Conservation (phyloP, 116 monocot species). For the Papilionanthe hybrid region DNA sequence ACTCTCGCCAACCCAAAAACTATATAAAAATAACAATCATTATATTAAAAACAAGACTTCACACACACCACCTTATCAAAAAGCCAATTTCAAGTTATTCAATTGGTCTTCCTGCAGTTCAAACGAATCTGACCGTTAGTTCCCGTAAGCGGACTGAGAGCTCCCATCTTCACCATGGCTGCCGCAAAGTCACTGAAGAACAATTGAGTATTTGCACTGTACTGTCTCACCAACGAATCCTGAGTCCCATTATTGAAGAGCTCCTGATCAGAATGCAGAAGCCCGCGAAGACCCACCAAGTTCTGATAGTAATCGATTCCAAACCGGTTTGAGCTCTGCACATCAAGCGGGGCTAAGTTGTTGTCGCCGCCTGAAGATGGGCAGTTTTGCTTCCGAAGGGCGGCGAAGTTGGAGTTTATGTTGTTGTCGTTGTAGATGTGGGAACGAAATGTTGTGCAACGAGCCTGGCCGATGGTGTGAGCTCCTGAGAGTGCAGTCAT, state of each 20-base stretch:
- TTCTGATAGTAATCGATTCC: conserved; percentile 56
- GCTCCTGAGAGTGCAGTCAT: conserved; percentile 35
- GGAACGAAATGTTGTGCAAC: conserved; percentile 33
- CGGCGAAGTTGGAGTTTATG: conserved; percentile 48
- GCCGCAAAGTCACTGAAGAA: conserved; percentile 51
- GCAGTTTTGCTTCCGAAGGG: conserved; percentile 34
- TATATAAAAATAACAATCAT: no score
- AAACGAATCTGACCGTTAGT: conserved; percentile 43
- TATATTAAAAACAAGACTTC: no score
- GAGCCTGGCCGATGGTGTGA: conserved; percentile 43
- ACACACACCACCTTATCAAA: no score
- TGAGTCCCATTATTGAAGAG: conserved; percentile 47
- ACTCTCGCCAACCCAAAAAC: no score
- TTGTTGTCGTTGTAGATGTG: conserved; percentile 71
- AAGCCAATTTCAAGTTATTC: background rate
- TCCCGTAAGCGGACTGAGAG: conserved; percentile 45
- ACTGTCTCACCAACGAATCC: conserved; percentile 42
- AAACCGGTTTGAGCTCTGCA: conserved; percentile 33
- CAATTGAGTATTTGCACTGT: conserved; percentile 14
- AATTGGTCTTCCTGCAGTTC: conserved; percentile 43
- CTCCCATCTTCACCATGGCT: conserved; percentile 65
- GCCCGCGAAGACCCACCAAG: conserved; percentile 37
- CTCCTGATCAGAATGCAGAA: conserved; percentile 77
- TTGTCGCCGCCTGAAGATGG: conserved; percentile 36
- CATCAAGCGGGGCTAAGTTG: conserved; percentile 50